Evolutionary conservation across 345 rosid genomes (phyloP).

Genomic region (Noccaea caerulescens): DNA sequence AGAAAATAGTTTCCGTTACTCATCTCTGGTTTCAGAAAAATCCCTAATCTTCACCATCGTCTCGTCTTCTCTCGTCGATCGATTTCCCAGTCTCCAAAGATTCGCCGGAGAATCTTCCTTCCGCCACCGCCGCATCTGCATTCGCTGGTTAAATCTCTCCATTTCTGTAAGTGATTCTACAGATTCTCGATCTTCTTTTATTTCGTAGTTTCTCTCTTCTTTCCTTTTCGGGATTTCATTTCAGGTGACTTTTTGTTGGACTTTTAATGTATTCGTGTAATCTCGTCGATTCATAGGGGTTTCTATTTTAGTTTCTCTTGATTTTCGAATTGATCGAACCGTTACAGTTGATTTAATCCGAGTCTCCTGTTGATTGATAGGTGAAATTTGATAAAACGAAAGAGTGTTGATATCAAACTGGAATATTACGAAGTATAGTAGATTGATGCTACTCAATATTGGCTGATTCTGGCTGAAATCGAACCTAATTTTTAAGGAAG

Average conservation of each 20-base stretch:
- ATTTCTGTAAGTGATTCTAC: constrained; percentile 31
- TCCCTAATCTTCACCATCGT: not conserved
- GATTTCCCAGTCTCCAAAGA: not conserved
- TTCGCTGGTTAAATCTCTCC: constrained; percentile 10
- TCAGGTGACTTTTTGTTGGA: constrained; percentile 34
- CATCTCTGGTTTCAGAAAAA: constrained; percentile 8
- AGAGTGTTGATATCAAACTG: not conserved
- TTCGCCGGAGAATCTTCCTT: constrained; percentile 22
- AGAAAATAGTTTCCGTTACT: constrained; percentile 42
- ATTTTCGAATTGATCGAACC: not conserved
- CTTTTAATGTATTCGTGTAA: not conserved
- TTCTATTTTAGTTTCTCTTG: constrained; percentile 16
- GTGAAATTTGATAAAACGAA: not conserved
- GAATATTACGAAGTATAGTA: not conserved
- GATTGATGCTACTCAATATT: not conserved
- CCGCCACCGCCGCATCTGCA: constrained; percentile 11
- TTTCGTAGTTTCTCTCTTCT: not conserved
- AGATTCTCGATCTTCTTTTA: constrained; percentile 3
- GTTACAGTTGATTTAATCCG: not conserved
- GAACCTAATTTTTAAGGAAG: not conserved
- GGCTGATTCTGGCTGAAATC: not conserved
- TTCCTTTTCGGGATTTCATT: constrained; percentile 34
- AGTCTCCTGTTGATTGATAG: not conserved
- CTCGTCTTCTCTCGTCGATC: constrained; percentile 20
- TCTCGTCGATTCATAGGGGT: not conserved